Conservation (phyloP, 2,329 filamentous ascomycete species). For the Gaeumannomyces sp. region DNA sequence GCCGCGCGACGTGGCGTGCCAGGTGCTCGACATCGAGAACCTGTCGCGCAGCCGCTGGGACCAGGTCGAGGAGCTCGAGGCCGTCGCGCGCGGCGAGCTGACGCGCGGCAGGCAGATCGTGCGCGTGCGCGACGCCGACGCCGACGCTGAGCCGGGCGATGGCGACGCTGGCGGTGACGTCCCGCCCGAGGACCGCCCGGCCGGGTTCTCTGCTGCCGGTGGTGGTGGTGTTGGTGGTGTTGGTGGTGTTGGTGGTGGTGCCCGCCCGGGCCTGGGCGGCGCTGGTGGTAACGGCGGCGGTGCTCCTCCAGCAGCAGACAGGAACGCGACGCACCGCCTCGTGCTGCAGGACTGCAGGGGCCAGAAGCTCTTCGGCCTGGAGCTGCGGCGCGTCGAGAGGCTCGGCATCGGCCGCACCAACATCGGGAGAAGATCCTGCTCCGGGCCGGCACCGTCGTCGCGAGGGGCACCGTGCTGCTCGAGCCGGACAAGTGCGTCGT, state of each 20-base stretch:
- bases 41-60: constrained; percentile 75
- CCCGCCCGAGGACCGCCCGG: constrained; percentile 7
- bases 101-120: constrained; percentile 77
- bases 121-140: constrained; percentile 35
- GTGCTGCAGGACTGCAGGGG: constrained; percentile 76
- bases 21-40: constrained; percentile 83
- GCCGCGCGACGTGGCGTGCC: constrained; percentile 60
- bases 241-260: constrained; percentile 8
- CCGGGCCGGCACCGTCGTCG: constrained; percentile 55
- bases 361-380: constrained; percentile 62
- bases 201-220: constrained; percentile 5
- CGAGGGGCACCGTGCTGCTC: constrained; percentile 73
- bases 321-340: constrained; percentile 66
- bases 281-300: constrained; percentile 1
- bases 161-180: constrained; percentile 5
- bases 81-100: constrained; percentile 64
- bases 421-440: constrained; percentile 83
- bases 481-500: constrained; percentile 62
- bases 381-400: constrained; percentile 60
- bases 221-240: too few relatives aligned
- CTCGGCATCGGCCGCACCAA: constrained; percentile 57
- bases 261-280: constrained; percentile 12
- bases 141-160: constrained; percentile 35
- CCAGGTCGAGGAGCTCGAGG: constrained; percentile 77
- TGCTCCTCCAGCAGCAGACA: constrained; percentile 21